These are phyloP conservation scores for Mycocentrospora acerina DNA, from an alignment of 2,329 filamentous ascomycete genomes.

Conservation along the genomic window DNA sequence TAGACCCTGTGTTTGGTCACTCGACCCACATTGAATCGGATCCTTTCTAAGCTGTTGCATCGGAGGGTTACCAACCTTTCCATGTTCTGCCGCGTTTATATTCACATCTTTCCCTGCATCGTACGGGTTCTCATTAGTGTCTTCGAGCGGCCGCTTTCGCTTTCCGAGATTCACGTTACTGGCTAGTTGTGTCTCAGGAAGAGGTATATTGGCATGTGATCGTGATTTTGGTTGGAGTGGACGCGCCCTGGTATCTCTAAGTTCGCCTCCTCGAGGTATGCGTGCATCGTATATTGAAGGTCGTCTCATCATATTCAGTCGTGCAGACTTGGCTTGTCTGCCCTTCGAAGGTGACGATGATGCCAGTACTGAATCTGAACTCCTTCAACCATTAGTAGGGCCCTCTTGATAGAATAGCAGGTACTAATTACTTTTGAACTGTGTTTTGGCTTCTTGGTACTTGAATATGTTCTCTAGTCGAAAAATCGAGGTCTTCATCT, in stretches of 20 bases:
- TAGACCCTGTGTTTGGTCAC: no score
- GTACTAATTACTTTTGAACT: slow-evolving; percentile 3
- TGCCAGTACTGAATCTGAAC: not conserved
- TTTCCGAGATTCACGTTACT: slow-evolving; percentile 3
- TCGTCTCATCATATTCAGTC: slow-evolving; percentile 19
- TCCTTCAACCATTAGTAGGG: slow-evolving; percentile 6
- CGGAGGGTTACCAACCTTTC: no score
- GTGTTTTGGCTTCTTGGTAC: slow-evolving; percentile 3
- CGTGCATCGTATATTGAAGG: slow-evolving; percentile 20
- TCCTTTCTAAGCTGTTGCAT: not conserved
- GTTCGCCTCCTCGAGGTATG: slow-evolving; percentile 3
- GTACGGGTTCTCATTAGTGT: slow-evolving; percentile 1
- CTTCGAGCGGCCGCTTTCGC: slow-evolving; percentile 6
- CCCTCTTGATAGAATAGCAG: no score
- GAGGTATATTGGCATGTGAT: not conserved
- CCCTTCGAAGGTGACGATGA: slow-evolving; percentile 6
- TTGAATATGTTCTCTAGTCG: slow-evolving; percentile 1
- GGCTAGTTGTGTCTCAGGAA: slow-evolving; percentile 6
- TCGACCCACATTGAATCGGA: not conserved
- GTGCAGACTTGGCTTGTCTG: slow-evolving; percentile 12
- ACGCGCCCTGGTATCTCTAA: not conserved
- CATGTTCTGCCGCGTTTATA: no score
- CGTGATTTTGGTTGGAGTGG: not conserved
- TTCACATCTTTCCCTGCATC: not conserved
- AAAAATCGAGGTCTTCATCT: slow-evolving; percentile 5